A percentile compares a stretch with the other conserved stretches of the same genome.
These are phyloP conservation scores for Phialocephala subalpina DNA, from an alignment of 2,329 filamentous ascomycete genomes.

Conservation along the genomic window DNA sequence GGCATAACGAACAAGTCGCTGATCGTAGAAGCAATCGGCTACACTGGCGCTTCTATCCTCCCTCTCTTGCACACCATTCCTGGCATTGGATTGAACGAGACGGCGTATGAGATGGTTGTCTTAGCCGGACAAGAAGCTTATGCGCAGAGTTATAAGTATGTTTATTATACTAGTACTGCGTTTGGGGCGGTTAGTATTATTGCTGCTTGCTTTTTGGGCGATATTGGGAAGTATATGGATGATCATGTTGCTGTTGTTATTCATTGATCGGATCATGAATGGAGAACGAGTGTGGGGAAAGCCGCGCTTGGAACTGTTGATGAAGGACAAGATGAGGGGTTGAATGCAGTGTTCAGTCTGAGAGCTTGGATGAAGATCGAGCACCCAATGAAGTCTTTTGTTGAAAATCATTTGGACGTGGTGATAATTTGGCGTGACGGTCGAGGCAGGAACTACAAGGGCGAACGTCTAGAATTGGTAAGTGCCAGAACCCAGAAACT, in stretches of 20 bases:
- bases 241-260: conserved; percentile 61
- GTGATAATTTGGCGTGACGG: too few species aligned
- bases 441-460: too few species aligned
- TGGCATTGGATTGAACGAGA: conserved; percentile 55
- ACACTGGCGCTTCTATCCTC: conserved; percentile 36
- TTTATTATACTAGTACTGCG: conserved; percentile 68
- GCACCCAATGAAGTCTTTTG: too few species aligned
- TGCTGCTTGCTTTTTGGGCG: conserved; percentile 64
- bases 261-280: conserved; percentile 25
- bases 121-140: conserved; percentile 63
- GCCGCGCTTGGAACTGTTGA: too few species aligned
- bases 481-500: too few species aligned
- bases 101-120: conserved; percentile 59
- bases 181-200: conserved; percentile 65
- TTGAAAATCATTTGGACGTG: too few species aligned
- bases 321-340: too few species aligned
- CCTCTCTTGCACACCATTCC: conserved; percentile 48
- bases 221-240: conserved; percentile 65
- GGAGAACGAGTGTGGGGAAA: too few species aligned
- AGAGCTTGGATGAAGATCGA: too few species aligned
- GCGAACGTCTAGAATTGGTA: too few species aligned
- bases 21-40: conserved; percentile 55
- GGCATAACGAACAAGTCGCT: conserved; percentile 52
- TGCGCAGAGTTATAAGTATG: conserved; percentile 64
- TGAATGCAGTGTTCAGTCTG: too few species aligned